phyloP scores from a whole-genome alignment of 1,284 basidiomycete species.

The Psilocybe mexicana region DNA sequence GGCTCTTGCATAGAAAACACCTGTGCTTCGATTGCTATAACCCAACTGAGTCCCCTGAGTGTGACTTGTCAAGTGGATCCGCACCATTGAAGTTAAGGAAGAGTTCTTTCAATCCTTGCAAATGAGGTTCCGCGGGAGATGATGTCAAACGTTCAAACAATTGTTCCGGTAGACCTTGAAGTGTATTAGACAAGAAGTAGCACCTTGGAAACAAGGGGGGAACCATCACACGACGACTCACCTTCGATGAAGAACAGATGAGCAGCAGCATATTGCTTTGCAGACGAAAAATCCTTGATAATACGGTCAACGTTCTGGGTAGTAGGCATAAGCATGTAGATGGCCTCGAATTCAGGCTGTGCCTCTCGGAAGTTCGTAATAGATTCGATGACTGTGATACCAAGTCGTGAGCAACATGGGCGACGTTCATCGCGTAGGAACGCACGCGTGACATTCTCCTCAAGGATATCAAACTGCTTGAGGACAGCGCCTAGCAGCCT shows the following conservation, averaged over 20 bases:
- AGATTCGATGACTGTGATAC: constrained; percentile 68
- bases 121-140: constrained; percentile 69
- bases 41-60: background rate
- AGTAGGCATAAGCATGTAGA: constrained; percentile 95
- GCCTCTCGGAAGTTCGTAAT: constrained; percentile 75
- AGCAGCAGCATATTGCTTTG: constrained; percentile 81
- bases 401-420: constrained; percentile 5
- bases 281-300: constrained; percentile 78
- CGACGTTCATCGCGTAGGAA: constrained; percentile 19
- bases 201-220: background rate
- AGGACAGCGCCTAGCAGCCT: constrained; percentile 84
- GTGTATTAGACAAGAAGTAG: background rate
- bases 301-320: constrained; percentile 92
- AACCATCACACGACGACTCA: constrained; percentile 36
- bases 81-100: constrained; percentile 89
- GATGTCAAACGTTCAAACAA: constrained; percentile 75
- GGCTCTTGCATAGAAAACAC: constrained; percentile 80
- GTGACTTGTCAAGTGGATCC: background rate
- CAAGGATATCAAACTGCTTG: constrained; percentile 90
- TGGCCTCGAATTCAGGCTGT: constrained; percentile 81
- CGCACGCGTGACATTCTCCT: constrained; percentile 93
- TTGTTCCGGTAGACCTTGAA: constrained; percentile 66
- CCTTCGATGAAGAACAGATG: constrained; percentile 97
- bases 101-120: constrained; percentile 78
- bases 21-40: constrained; percentile 78